Conservation (phyloP, 2,329 filamentous ascomycete species). For the Akanthomyces uredinophilus region DNA sequence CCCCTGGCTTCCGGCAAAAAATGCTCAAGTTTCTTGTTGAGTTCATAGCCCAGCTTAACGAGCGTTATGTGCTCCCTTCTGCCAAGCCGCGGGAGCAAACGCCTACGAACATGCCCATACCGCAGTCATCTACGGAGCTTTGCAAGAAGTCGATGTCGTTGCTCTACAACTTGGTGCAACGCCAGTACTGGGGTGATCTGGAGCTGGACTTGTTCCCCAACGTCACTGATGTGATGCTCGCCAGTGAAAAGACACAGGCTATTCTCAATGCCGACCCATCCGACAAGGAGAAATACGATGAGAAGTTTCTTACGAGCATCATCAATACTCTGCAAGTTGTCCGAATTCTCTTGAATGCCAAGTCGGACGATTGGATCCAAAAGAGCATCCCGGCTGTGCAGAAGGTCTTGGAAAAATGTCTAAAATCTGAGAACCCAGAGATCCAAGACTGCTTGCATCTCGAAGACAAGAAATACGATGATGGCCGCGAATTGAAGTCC, state of each 20-base stretch:
- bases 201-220: slow-evolving; percentile 89
- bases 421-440: slow-evolving; percentile 84
- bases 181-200: slow-evolving; percentile 85
- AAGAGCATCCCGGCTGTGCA: slow-evolving; percentile 72
- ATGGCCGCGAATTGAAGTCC: slow-evolving; percentile 66
- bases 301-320: slow-evolving; percentile 80
- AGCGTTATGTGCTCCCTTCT: slow-evolving; percentile 74
- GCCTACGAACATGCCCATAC: slow-evolving; percentile 39
- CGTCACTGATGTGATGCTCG: slow-evolving; percentile 78
- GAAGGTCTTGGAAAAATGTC: slow-evolving; percentile 81
- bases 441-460: slow-evolving; percentile 89
- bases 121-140: slow-evolving; percentile 64
- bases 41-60: slow-evolving; percentile 85
- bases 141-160: slow-evolving; percentile 80
- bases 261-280: slow-evolving; percentile 54
- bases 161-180: slow-evolving; percentile 77
- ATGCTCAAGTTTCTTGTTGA: slow-evolving; percentile 94
- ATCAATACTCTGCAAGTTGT: slow-evolving; percentile 93
- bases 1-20: slow-evolving; percentile 62
- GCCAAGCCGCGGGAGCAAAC: slow-evolving; percentile 56
- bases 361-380: slow-evolving; percentile 85
- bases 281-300: slow-evolving; percentile 69
- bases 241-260: slow-evolving; percentile 67
- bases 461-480: slow-evolving; percentile 63
- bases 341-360: slow-evolving; percentile 81